A percentile compares a stretch with the other conserved stretches of the same genome.
These are phyloP conservation scores for Pseudogymnoascus sp. DNA, from an alignment of 2,329 filamentous ascomycete genomes.

Conservation along the genomic window DNA sequence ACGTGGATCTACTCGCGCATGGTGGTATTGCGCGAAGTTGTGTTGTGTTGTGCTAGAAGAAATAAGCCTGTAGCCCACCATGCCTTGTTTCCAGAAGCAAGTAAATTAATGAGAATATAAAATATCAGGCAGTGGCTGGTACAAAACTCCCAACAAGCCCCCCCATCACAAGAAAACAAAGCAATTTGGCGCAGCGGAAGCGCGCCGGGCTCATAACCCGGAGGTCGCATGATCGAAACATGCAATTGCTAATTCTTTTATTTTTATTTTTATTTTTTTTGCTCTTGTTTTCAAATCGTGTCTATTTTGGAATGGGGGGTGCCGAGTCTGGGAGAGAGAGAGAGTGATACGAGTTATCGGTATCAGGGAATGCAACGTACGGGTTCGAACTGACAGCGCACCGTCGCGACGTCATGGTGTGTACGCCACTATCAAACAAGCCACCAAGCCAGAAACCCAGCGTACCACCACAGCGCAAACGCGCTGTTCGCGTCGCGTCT, in stretches of 20 bases:
- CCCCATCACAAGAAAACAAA: background rate
- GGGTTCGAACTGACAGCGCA: background rate
- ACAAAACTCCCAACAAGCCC: background rate
- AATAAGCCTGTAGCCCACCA: no score
- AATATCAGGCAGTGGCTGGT: background rate
- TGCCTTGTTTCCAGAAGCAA: background rate
- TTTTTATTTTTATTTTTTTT: constrained; percentile 1
- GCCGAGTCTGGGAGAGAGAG: background rate
- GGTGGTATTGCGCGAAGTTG: no score
- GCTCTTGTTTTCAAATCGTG: background rate
- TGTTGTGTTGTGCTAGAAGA: no score
- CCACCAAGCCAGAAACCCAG: background rate
- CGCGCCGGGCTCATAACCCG: constrained; percentile 17
- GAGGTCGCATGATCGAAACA: constrained; percentile 15
- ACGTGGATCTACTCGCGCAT: no score
- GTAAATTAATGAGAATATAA: background rate
- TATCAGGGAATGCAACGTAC: no score
- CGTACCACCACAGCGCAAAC: background rate
- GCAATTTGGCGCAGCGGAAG: constrained; percentile 16
- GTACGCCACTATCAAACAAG: background rate
- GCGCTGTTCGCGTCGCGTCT: background rate
- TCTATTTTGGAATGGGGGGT: background rate
- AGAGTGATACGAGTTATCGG: background rate
- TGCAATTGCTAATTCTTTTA: constrained; percentile 10
- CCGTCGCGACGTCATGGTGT: background rate